A percentile compares a stretch with the other conserved stretches of the same genome.
Conservation (phyloP, 768 basidiomycete genomes). For the Pulveroboletus sp. region DNA sequence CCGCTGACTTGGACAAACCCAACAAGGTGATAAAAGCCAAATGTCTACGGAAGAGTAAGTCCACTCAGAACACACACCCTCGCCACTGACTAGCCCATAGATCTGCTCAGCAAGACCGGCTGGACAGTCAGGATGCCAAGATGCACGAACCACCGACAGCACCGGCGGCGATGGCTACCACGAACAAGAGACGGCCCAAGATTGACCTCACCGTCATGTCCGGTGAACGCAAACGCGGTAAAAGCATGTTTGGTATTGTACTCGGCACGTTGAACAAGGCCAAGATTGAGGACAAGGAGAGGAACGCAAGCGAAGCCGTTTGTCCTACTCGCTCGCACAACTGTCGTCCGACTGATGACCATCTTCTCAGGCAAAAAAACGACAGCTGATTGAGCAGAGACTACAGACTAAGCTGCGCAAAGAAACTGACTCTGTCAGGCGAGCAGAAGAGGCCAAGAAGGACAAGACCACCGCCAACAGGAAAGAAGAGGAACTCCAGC, state of each 20-base stretch:
- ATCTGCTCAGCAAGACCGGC: slow-evolving; percentile 29
- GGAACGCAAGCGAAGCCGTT: slow-evolving; percentile 83
- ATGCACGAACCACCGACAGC: slow-evolving; percentile 43
- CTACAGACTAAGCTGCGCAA: slow-evolving; percentile 81
- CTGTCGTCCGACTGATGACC: slow-evolving; percentile 6
- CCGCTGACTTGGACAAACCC: slow-evolving; percentile 6
- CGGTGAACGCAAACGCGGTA: slow-evolving; percentile 78
- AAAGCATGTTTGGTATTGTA: slow-evolving; percentile 84
- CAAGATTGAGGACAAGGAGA: slow-evolving; percentile 82
- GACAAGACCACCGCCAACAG: slow-evolving; percentile 73
- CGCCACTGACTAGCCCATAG: slow-evolving; percentile 15
- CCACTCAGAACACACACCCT: background rate
- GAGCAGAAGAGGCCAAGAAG: slow-evolving; percentile 83
- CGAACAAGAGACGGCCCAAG: slow-evolving; percentile 66
- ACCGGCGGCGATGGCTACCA: slow-evolving; percentile 41
- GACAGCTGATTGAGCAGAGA: slow-evolving; percentile 79
- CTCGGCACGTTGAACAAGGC: slow-evolving; percentile 85
- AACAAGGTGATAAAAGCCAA: slow-evolving; percentile 20
- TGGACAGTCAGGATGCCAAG: slow-evolving; percentile 31
- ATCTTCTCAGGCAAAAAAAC: slow-evolving; percentile 69
- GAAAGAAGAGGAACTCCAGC: slow-evolving; percentile 78
- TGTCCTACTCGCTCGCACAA: slow-evolving; percentile 16
- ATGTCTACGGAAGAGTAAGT: slow-evolving; percentile 59
- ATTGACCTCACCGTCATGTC: slow-evolving; percentile 56
- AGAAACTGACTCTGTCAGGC: slow-evolving; percentile 83